These are phyloP conservation scores for Cymodocea nodosa DNA, from an alignment of 116 monocot species.

Conservation along the genomic window DNA sequence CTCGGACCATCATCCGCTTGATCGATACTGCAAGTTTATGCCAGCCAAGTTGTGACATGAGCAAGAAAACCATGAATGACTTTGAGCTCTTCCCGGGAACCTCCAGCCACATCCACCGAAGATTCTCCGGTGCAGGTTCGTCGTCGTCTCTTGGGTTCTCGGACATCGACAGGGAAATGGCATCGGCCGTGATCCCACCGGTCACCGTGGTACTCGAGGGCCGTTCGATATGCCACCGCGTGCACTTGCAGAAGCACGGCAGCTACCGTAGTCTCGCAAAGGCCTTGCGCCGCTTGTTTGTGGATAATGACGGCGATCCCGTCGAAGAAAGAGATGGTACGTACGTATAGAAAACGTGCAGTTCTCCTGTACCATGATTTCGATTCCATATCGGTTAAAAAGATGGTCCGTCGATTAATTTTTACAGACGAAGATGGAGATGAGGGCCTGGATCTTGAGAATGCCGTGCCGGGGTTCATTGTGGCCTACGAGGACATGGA, in stretches of 20 bases:
- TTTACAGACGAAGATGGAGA: background rate
- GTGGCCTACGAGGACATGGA: conserved; percentile 73
- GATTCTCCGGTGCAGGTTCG: background rate
- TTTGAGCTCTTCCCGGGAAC: background rate
- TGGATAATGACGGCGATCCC: conserved; percentile 13
- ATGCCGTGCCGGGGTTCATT: conserved; percentile 46
- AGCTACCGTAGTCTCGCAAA: conserved; percentile 33
- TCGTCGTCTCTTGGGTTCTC: conserved; percentile 17
- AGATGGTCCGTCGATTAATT: too few species aligned
- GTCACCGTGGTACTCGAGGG: conserved; percentile 57
- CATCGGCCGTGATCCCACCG: conserved; percentile 33
- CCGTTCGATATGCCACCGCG: conserved; percentile 51
- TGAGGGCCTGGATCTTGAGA: conserved; percentile 19
- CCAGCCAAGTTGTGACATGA: too few species aligned
- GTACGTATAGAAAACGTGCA: too few species aligned
- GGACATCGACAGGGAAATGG: conserved; percentile 8
- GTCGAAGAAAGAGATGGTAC: background rate
- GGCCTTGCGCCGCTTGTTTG: conserved; percentile 36
- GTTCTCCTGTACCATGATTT: too few species aligned
- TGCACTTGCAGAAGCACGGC: conserved; percentile 33
- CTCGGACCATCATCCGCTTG: too few species aligned
- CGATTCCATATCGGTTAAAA: too few species aligned
- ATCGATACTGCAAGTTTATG: too few species aligned
- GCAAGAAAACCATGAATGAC: background rate
- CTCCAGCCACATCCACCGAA: background rate